A percentile compares a stretch with the other conserved stretches of the same genome.
These are phyloP conservation scores for Magnolia kwangsiensis DNA, from an alignment of 164 flowering plant genomes.

Conservation along the genomic window DNA sequence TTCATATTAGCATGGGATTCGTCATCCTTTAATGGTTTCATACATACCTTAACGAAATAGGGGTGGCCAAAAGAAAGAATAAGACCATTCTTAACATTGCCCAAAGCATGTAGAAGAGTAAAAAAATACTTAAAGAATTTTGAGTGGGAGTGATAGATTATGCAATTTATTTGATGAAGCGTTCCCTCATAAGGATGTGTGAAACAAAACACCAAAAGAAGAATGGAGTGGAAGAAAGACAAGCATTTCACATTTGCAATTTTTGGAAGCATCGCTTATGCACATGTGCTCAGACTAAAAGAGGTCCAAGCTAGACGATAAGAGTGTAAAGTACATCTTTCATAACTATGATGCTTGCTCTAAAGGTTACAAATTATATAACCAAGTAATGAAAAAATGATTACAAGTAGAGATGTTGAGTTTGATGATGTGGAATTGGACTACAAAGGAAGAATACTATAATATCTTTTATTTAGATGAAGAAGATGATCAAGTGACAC, in stretches of 20 bases:
- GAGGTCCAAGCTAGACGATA: constrained; percentile 5
- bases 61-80: not conserved
- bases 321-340: constrained; percentile 4
- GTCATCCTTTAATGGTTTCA: not conserved
- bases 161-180: constrained; percentile 5
- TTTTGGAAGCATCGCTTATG: constrained; percentile 15
- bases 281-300: not conserved
- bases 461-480: not conserved
- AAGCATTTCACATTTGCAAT: constrained; percentile 10
- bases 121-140: not conserved
- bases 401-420: constrained; percentile 3
- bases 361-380: not conserved
- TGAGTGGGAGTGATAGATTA: constrained; percentile 8
- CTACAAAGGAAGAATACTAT: not conserved
- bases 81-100: constrained; percentile 3
- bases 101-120: not conserved
- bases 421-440: not conserved
- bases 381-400: not conserved
- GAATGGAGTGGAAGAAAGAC: constrained; percentile 16
- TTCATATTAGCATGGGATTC: not conserved
- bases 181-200: not conserved
- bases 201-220: constrained; percentile 9
- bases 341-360: not conserved
- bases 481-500: too few relatives aligned
- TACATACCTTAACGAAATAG: not conserved